A percentile compares a stretch with the other conserved stretches of the same genome.
These are phyloP conservation scores for Salix exigua DNA, from an alignment of 345 rosid genomes.

Conservation along the genomic window DNA sequence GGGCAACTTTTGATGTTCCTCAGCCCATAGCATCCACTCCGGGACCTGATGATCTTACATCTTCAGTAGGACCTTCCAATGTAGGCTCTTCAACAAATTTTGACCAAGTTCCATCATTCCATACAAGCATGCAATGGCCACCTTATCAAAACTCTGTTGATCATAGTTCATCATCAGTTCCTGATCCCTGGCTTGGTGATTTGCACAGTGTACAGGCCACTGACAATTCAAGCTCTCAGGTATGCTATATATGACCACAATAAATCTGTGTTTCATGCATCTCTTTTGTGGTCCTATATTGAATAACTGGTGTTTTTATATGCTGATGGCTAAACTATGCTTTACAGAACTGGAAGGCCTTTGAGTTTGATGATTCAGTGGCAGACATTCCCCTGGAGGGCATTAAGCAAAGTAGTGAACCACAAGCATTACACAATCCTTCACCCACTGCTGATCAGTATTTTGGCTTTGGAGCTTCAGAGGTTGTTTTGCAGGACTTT, in stretches of 20 bases:
- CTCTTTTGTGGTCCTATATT: not conserved
- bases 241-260: slow-evolving; percentile 20
- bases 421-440: slow-evolving; percentile 29
- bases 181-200: slow-evolving; percentile 51
- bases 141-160: slow-evolving; percentile 36
- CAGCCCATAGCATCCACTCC: slow-evolving; percentile 34
- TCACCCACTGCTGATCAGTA: slow-evolving; percentile 37
- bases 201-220: slow-evolving; percentile 31
- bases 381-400: slow-evolving; percentile 35
- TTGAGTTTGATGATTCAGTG: slow-evolving; percentile 32
- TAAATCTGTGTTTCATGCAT: not conserved
- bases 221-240: slow-evolving; percentile 38
- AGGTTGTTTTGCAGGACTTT: slow-evolving; percentile 49
- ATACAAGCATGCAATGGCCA: slow-evolving; percentile 50
- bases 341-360: slow-evolving; percentile 82
- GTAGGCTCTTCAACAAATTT: slow-evolving; percentile 29
- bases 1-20: slow-evolving; percentile 86
- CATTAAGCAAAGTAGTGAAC: slow-evolving; percentile 32
- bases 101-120: slow-evolving; percentile 41
- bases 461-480: slow-evolving; percentile 34
- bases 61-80: slow-evolving; percentile 25
- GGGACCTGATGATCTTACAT: slow-evolving; percentile 25
- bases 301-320: not conserved
- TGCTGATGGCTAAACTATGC: not conserved
- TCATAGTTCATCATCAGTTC: slow-evolving; percentile 32